Evolutionary conservation across 2,329 filamentous ascomycete species (phyloP), one percentile per base, ranked within the genome.

Genomic region (Fusarium nisikadoi): DNA sequence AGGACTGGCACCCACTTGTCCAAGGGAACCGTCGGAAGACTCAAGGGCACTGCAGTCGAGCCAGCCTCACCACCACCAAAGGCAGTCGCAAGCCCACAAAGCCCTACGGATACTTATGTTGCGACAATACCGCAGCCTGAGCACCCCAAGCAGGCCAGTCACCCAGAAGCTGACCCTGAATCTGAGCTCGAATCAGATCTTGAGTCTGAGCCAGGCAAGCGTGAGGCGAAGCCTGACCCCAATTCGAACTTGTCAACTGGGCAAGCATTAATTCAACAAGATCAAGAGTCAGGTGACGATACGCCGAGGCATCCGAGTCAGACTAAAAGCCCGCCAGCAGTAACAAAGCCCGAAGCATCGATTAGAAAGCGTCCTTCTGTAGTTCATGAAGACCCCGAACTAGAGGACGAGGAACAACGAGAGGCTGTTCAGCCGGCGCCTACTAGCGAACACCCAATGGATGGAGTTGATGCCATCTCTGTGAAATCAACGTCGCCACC

Each of bases 1-100:
- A 81, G 79, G 64, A 81, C 80, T 52, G 85, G 85, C 13, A 83
- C 83, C 5, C 83, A 87, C 67, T 79, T 86, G 13, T 79, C 84
- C 6, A 85, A 87, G 65, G 89, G 88, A 17, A 88, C 86, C 14
- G 82, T 90, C 74, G 83, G 84, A 16, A 85, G 86, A 73, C 81
- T 85, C 4, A 86, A 81, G 62, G 88, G 85, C 7, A 84, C 86
- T 6, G 83, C 84, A 11, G 80, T 89, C 9, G 82, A 84, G 67
- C 71, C 67, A 19, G 46, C 49, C 27, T 46, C 65, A 20, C 45
- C 65, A 20, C n/a, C 62, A 19, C 11, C 60, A 38, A 42, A 59
- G 8, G 17, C 12, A 76, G 86, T 17, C 79, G 82, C 70, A 72
- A 62, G 58, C 16, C 13, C 42, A 52, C 64, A 65, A 39, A 29